Conservation (phyloP, 257 asterid species). For the Voacanga thouarsii region DNA sequence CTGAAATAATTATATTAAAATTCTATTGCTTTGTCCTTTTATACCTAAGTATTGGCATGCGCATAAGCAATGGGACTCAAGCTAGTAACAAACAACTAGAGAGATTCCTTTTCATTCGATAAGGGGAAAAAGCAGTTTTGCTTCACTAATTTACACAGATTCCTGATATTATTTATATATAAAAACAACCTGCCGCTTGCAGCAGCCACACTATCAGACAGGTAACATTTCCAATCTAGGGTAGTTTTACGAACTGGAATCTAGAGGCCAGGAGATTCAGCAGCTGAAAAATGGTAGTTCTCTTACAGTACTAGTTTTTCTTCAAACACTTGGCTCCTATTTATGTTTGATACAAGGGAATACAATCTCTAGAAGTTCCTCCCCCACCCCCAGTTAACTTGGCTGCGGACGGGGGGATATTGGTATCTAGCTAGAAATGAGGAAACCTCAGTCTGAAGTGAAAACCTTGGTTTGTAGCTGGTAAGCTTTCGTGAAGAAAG, state of each 20-base stretch:
- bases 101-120: too few relatives aligned
- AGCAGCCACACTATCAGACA: neutral
- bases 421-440: neutral
- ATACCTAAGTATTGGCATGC: too few relatives aligned
- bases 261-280: neutral
- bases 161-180: too few relatives aligned
- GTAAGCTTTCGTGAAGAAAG: slow-evolving; percentile 83
- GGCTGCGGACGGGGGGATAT: too few relatives aligned
- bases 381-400: neutral
- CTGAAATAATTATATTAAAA: neutral
- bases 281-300: neutral
- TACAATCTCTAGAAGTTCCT: neutral
- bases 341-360: neutral
- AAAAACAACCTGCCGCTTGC: too few relatives aligned
- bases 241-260: neutral
- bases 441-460: slow-evolving; percentile 38
- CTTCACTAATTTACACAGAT: neutral
- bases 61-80: too few relatives aligned
- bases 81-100: too few relatives aligned
- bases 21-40: neutral
- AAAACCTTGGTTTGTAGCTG: slow-evolving; percentile 74
- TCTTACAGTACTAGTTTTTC: neutral
- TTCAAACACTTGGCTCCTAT: too few relatives aligned
- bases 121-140: too few relatives aligned
- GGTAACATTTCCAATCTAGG: neutral